phyloP scores from a whole-genome alignment of 108 stramenopile genomes.

The Fistulifera solaris region DNA sequence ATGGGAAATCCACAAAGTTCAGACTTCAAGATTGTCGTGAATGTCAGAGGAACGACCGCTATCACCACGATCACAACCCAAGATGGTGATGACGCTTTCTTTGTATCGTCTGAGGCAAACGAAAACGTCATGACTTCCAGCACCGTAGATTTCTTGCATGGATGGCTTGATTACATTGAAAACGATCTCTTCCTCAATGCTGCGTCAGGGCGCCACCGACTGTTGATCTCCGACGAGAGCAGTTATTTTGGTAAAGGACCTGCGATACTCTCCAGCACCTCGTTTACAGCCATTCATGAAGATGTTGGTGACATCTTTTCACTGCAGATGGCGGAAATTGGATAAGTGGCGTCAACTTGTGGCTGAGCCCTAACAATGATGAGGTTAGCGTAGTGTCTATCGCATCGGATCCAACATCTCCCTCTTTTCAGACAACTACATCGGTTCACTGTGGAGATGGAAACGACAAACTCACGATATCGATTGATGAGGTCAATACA shows the following conservation, averaged over 20 bases:
- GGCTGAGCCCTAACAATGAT: slow-evolving; percentile 23
- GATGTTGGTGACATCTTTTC: slow-evolving; percentile 24
- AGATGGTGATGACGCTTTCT: slow-evolving; percentile 20
- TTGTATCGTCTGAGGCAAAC: slow-evolving; percentile 30
- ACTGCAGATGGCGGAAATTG: slow-evolving; percentile 18
- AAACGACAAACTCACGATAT: slow-evolving; percentile 16
- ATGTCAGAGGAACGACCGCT: slow-evolving; percentile 27
- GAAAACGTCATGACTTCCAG: slow-evolving; percentile 13
- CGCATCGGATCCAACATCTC: slow-evolving; percentile 1
- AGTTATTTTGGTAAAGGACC: slow-evolving; percentile 15
- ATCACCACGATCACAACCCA: slow-evolving; percentile 19
- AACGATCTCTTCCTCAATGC: slow-evolving; percentile 15
- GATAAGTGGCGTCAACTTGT: slow-evolving; percentile 21
- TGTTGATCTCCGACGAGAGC: slow-evolving; percentile 22
- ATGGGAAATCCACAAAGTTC: slow-evolving; percentile 9
- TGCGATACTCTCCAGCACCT: slow-evolving; percentile 13
- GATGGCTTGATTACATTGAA: slow-evolving; percentile 25
- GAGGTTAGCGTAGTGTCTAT: slow-evolving; percentile 17
- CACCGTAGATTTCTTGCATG: slow-evolving; percentile 16
- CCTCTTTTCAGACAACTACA: slow-evolving; percentile 21
- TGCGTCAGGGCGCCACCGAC: slow-evolving; percentile 18
- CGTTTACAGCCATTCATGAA: slow-evolving; percentile 14
- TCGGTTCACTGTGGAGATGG: slow-evolving; percentile 24
- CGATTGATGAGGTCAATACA: slow-evolving; percentile 10
- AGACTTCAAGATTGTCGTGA: slow-evolving; percentile 11